These are phyloP conservation scores for Aspergillus steynii DNA, from an alignment of 495 filamentous ascomycete genomes.

Conservation along the genomic window DNA sequence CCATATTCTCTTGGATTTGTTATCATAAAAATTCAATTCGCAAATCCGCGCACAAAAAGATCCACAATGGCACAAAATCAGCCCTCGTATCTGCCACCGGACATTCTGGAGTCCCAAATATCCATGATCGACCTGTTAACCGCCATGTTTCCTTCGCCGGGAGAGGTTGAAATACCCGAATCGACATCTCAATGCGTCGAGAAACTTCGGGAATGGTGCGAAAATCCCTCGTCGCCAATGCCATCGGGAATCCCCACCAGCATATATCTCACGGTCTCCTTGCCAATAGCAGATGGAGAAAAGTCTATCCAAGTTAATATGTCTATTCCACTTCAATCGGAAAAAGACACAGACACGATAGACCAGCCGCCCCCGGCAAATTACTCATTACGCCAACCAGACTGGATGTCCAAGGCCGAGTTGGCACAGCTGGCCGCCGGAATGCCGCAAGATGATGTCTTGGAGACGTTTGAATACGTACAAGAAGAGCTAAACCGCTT, in stretches of 20 bases:
- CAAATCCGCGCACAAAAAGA: background rate
- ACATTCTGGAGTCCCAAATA: constrained; percentile 38
- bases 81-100: constrained; percentile 21
- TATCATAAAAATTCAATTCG: background rate
- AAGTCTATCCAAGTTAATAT: constrained; percentile 37
- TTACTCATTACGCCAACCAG: constrained; percentile 41
- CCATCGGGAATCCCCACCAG: constrained; percentile 25
- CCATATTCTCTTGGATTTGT: background rate
- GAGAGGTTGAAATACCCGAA: constrained; percentile 36
- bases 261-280: constrained; percentile 27
- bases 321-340: constrained; percentile 31
- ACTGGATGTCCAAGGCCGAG: constrained; percentile 46
- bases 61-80: constrained; percentile 24
- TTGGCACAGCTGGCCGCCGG: constrained; percentile 24
- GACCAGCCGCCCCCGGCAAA: constrained; percentile 29
- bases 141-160: constrained; percentile 39
- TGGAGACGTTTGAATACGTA: constrained; percentile 38
- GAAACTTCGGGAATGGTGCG: constrained; percentile 35
- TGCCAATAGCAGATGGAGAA: constrained; percentile 29
- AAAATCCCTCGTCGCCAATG: constrained; percentile 13
- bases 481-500: constrained; percentile 27
- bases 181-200: constrained; percentile 33
- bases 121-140: constrained; percentile 36
- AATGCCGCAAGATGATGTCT: constrained; percentile 33
- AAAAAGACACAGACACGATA: constrained; percentile 16